Evolutionary conservation across 805 yeast species (phyloP), one percentile per base, ranked within the genome.

Genomic region (Saccharomycopsis sp.): DNA sequence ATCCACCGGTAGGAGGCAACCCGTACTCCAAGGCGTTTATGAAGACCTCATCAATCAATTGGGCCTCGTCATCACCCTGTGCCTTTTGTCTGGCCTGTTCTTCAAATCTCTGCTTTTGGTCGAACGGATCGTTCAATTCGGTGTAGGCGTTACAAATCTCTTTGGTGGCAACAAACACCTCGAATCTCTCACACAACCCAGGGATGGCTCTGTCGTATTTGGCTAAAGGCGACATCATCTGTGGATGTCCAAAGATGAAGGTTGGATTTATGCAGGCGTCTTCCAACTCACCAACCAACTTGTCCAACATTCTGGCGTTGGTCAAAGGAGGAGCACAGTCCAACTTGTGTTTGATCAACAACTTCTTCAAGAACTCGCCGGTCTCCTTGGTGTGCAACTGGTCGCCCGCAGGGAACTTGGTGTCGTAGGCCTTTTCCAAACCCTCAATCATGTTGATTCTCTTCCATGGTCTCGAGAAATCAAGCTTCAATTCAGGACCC

Each of bases 61-160:
- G 98, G 63, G 97, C 99, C 79, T 94, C 99, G 71, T 93, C 99
- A 72, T 93, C 99, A 80, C 99, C 99, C 76, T 90, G 97, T 65
- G 79, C 98, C 80, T 93, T 93, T 81, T 94, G 99, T 76, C 89
- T 86, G 54, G 99, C 98, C 79, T 93, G 99, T 78, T 94, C 99
- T 79, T 93, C 98, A 73, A 93, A 93, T 79, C 98, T 86, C 61
- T 82, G 86, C 76, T 97, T 89, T 81, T 93, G 99, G 74, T 93
- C 98, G 72, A 93, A 93, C 73, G 98, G 98, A 78, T 94, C 98
- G 75, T 93, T 93, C 84, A 94, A 83, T 82, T 93, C 99, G 59
- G 98, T 94, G 81, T 94, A 93, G 65, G 99, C 98, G 70, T 93
- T 93, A 81, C 94, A 87, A 67, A 93, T 92, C 80, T 93, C 99